Conservation (phyloP, 345 rosid species). For the Moricandia arvensis region DNA sequence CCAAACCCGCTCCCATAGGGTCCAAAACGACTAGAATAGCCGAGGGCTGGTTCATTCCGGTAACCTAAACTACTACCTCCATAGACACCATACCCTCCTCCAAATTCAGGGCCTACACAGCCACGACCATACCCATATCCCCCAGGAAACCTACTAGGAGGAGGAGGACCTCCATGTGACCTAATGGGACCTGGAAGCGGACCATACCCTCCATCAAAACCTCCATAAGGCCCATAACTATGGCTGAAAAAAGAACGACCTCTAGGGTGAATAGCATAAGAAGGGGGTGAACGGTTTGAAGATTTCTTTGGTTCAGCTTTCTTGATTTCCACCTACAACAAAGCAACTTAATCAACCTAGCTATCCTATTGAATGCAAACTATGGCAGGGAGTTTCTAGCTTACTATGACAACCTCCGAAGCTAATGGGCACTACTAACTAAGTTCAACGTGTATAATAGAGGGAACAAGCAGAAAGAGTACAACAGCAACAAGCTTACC, state of each 20-base stretch:
- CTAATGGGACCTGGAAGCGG: constrained; percentile 75
- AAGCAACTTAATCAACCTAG: constrained; percentile 94
- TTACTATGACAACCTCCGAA: constrained; percentile 21
- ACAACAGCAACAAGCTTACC: constrained; percentile 54
- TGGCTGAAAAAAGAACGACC: constrained; percentile 60
- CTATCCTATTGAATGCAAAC: constrained; percentile 49
- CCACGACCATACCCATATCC: constrained; percentile 72
- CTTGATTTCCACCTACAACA: constrained; percentile 99
- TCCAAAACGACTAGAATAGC: constrained; percentile 87
- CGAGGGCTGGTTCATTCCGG: constrained; percentile 66
- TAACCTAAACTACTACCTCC: constrained; percentile 62
- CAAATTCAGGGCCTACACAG: constrained; percentile 64
- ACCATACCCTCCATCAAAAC: constrained; percentile 77
- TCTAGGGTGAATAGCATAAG: constrained; percentile 81
- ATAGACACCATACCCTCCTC: constrained; percentile 68
- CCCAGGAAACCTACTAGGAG: constrained; percentile 56
- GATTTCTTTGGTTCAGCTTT: constrained; percentile 99
- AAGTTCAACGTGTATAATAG: neutral
- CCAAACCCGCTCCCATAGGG: constrained; percentile 77
- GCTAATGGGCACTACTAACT: constrained; percentile 7
- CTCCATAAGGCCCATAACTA: constrained; percentile 67
- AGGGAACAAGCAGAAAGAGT: constrained; percentile 1
- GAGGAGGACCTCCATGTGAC: constrained; percentile 50
- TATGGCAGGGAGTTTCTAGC: constrained; percentile 32
- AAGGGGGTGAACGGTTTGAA: constrained; percentile 85